Evolutionary conservation across 2,329 filamentous ascomycete species (phyloP), one percentile per base, ranked within the genome.

Genomic region (Cadophora sp.): DNA sequence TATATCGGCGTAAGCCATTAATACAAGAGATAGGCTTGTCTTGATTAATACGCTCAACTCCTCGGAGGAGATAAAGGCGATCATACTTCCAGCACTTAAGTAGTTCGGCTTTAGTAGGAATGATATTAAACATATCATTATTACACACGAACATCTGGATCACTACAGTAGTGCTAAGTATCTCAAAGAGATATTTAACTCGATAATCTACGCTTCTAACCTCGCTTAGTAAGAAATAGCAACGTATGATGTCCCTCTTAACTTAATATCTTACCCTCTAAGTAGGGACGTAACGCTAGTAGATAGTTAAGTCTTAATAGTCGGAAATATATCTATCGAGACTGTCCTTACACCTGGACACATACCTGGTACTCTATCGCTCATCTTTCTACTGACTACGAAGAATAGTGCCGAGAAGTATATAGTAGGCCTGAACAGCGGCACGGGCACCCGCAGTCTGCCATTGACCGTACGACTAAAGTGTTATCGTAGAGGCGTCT

Each of bases 81-180:
- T 56, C 31, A 29, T 56, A 24, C 12, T 56, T 56, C 53, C 53
- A 19, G 53, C 24, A 9, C 53, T 56, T 24, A n/a, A 56, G 9
- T 12, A 4, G 14, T 56, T 56, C 12, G 53, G 53, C 26, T 56
- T 56, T 19, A 29, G 9, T 19, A 24, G 53, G 3, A 56, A n/a
- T 31, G 53, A 56, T 19, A 56, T 56, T n/a, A 56, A 56, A 31
- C 53, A 56, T 34, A 24, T 56, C 5, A 56, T 56, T 34, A 56
- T 56, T 24, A 56, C 53, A 16, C 53, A 56, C 53, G 53, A 56
- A 22, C 53, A 56, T 31, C 6, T 56, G n/a, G 53, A 56, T 31
- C 53, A 56, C 53, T 56, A 56, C 53, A 24, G 53, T 16, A 24
- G 53, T 6, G 53, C 53, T 24, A 29, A 27, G 22, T 55, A 55